Percentiles rank a stretch among this genome's conserved stretches.
Evolutionary conservation across 164 flowering plant species (phyloP).

Genomic region (Stephania cephalantha): DNA sequence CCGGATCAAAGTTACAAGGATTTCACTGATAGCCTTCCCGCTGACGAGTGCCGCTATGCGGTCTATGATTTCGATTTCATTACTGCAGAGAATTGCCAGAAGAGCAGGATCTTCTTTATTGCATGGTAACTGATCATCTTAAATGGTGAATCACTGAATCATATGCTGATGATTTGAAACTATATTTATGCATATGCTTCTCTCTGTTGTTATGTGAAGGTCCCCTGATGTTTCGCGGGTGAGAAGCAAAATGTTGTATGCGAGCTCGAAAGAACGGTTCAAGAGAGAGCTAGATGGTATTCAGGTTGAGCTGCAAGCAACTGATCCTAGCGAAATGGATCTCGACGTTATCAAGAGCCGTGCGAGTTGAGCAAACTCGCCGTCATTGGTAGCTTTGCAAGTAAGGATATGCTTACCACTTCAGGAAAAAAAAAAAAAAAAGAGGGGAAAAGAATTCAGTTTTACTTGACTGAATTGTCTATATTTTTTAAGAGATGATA

Average conservation of each 20-base stretch:
- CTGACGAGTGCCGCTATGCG: slow-evolving; percentile 27
- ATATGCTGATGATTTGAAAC: neutral
- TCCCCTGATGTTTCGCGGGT: slow-evolving; percentile 26
- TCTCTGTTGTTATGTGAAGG: slow-evolving; percentile 10
- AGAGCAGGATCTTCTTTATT: slow-evolving; percentile 21
- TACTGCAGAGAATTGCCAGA: slow-evolving; percentile 25
- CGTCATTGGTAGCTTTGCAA: neutral
- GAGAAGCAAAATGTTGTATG: slow-evolving; percentile 31
- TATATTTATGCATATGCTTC: neutral
- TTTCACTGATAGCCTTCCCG: slow-evolving; percentile 24
- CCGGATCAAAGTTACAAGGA: slow-evolving; percentile 26
- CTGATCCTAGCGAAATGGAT: slow-evolving; percentile 28
- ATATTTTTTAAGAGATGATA: slow-evolving; percentile 17
- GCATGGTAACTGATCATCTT: slow-evolving; percentile 18
- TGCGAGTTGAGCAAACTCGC: slow-evolving; percentile 14
- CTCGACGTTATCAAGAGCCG: slow-evolving; percentile 28
- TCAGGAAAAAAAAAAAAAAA: neutral
- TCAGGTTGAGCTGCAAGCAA: slow-evolving; percentile 21
- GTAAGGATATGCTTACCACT: neutral
- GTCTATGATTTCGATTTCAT: slow-evolving; percentile 29
- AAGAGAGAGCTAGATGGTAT: slow-evolving; percentile 20
- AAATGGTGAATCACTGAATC: neutral
- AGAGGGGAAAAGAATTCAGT: neutral
- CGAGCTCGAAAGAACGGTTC: slow-evolving; percentile 18
- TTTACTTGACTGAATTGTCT: slow-evolving; percentile 20